A percentile compares a stretch with the other conserved stretches of the same genome.
phyloP scores from a whole-genome alignment of 1,139 yeast species.

The Sugiyamaella xylanicola region DNA sequence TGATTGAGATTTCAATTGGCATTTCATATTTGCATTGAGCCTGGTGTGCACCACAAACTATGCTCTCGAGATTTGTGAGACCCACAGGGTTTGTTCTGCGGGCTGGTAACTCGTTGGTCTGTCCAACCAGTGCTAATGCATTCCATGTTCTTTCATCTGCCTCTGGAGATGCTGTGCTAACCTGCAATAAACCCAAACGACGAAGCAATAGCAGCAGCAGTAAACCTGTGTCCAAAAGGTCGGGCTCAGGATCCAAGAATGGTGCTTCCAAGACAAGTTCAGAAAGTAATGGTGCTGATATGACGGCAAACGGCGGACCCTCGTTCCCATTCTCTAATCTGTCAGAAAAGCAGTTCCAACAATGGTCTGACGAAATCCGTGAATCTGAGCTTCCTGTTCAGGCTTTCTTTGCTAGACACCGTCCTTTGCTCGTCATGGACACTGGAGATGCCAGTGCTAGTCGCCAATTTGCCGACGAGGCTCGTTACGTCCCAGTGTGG shows the following conservation, averaged over 20 bases:
- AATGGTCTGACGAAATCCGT: conserved; percentile 25
- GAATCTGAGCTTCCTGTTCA: conserved; percentile 31
- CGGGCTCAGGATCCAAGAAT: background rate
- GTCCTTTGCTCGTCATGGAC: conserved; percentile 36
- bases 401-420: conserved; percentile 38
- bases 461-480: conserved; percentile 15
- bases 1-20: no score
- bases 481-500: conserved; percentile 19
- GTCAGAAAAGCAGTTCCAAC: conserved; percentile 26
- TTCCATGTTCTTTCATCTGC: conserved; percentile 15
- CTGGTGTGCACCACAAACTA: background rate
- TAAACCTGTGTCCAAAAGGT: background rate
- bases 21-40: background rate
- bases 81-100: conserved; percentile 11
- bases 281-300: background rate
- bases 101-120: background rate
- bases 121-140: conserved; percentile 7
- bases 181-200: conserved; percentile 6
- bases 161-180: conserved; percentile 12
- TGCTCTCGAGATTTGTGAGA: conserved; percentile 10
- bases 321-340: conserved; percentile 27
- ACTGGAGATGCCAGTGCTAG: conserved; percentile 16
- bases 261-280: background rate
- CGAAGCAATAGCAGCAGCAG: conserved; percentile 8
- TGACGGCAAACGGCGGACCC: background rate